Base-by-base conservation (phyloP, 805 yeast genomes). In the Grigorovia yakushimaensis region DNA sequence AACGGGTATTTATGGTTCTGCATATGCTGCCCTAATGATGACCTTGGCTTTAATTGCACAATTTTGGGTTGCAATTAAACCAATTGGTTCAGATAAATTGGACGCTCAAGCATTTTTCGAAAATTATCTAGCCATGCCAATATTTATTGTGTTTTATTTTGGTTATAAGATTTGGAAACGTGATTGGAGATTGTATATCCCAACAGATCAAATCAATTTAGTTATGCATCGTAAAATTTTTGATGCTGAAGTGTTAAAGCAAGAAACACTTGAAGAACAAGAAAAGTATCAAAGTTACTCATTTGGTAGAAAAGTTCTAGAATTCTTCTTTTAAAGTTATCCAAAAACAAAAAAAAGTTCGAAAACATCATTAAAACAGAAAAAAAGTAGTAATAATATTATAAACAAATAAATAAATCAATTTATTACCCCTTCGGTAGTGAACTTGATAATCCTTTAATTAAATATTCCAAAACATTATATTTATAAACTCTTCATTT, bases 51-150 rank as follows among this genome's bases (percentile, higher is more conserved):
- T 80, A 24, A 63, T 74, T 45, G 82, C 80, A 2, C 84, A 79
- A 60, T 78, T 81, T 60, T 81, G 84, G 81, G 74, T 81, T 46
- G 82, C 84, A 3, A 61, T 80, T 44, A 80, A 72, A 58, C 85
- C 87, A 40, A 63, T 81, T 44, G 64, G 61, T 17, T 54, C 49
- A 33, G 51, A 46, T 21, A 56, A 51, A 35, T 56, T 71, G 35
- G 63, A 65, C 45, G 82, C 77, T 13, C 58, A 61, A 46, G 56
- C 51, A 24, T 74, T 75, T 57, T 73, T 77, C 57, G 67, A 68
- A 54, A 65, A 69, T 40, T 73, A 71, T 55, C 59, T 77, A 50
- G 77, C 78, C 22, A 69, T 72, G 50, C 72, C 74, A n/a, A 71
- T 76, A 27, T 63, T 76, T 49, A 46, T 75, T 18, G 62, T 59